These are phyloP conservation scores for Mrakia gelida DNA, from an alignment of 768 basidiomycete species.

Conservation along the genomic window DNA sequence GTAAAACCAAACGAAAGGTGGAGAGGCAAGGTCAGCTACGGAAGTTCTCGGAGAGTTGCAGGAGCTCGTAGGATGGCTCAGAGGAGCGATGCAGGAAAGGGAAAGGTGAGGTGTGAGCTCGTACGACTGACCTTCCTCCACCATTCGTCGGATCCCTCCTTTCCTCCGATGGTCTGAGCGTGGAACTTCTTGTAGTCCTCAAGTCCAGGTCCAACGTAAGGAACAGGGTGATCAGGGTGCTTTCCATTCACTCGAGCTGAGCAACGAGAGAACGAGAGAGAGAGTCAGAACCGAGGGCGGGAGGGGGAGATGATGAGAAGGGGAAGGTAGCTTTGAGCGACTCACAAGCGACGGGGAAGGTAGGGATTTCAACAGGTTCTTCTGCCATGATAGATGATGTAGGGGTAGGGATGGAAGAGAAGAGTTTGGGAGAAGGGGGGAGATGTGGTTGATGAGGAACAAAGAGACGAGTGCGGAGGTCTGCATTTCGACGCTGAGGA, in stretches of 20 bases:
- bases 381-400: constrained; percentile 36
- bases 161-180: constrained; percentile 60
- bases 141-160: constrained; percentile 70
- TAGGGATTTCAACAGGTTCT: constrained; percentile 38
- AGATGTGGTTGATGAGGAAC: neutral
- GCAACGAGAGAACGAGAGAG: too few relatives aligned
- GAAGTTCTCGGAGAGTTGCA: neutral
- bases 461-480: too few relatives aligned
- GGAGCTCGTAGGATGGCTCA: neutral
- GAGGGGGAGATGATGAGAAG: neutral
- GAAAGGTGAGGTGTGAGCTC: neutral
- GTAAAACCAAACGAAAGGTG: too few relatives aligned
- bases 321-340: too few relatives aligned
- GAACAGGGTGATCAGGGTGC: constrained; percentile 55
- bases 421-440: neutral
- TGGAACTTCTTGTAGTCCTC: constrained; percentile 68
- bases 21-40: neutral
- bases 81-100: neutral
- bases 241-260: constrained; percentile 60
- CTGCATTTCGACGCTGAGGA: too few relatives aligned
- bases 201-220: constrained; percentile 74
- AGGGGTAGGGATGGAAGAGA: neutral
- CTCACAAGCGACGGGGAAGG: constrained; percentile 53
- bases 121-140: constrained; percentile 66
- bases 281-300: constrained; percentile 1